Percentiles rank a stretch among this genome's conserved stretches.
These are phyloP conservation scores for Zymoseptoria tritici DNA, from an alignment of 2,329 filamentous ascomycete species.

Conservation along the genomic window DNA sequence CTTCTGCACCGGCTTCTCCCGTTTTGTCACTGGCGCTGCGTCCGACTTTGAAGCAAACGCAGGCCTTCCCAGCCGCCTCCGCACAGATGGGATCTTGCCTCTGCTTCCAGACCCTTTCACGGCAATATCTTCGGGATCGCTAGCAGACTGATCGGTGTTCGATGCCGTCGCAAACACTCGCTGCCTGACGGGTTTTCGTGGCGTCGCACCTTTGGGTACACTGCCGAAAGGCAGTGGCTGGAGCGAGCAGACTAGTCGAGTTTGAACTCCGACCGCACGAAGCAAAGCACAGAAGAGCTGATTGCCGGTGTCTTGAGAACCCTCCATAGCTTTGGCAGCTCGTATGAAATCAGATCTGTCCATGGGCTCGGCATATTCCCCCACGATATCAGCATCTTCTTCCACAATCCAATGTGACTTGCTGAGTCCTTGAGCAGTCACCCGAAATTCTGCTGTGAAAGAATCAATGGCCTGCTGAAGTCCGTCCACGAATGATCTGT, in stretches of 20 bases:
- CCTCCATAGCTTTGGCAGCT: slow-evolving; percentile 61
- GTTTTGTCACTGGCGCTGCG: slow-evolving; percentile 18
- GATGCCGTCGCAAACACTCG: slow-evolving; percentile 30
- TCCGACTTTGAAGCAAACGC: slow-evolving; percentile 13
- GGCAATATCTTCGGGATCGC: slow-evolving; percentile 19
- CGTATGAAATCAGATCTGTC: slow-evolving; percentile 59
- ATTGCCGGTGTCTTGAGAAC: slow-evolving; percentile 82
- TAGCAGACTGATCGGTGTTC: slow-evolving; percentile 7
- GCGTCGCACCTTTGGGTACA: slow-evolving; percentile 37
- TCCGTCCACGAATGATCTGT: slow-evolving; percentile 70
- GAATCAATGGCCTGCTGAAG: slow-evolving; percentile 60
- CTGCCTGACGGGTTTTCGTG: slow-evolving; percentile 33
- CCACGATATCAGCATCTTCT: slow-evolving; percentile 32
- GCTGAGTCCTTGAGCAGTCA: slow-evolving; percentile 64
- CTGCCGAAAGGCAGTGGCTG: slow-evolving; percentile 68
- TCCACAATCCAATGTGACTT: slow-evolving; percentile 66
- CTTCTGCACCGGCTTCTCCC: slow-evolving; percentile 50
- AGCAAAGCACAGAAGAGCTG: slow-evolving; percentile 87
- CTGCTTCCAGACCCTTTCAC: slow-evolving; percentile 10
- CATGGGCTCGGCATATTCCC: slow-evolving; percentile 10
- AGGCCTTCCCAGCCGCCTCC: slow-evolving; percentile 29
- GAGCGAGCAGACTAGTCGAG: slow-evolving; percentile 81
- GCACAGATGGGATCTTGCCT: slow-evolving; percentile 23
- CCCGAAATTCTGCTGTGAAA: slow-evolving; percentile 62
- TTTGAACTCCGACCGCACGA: slow-evolving; percentile 70